Conservation (phyloP, 495 filamentous ascomycete species). For the Penicillium lividum region DNA sequence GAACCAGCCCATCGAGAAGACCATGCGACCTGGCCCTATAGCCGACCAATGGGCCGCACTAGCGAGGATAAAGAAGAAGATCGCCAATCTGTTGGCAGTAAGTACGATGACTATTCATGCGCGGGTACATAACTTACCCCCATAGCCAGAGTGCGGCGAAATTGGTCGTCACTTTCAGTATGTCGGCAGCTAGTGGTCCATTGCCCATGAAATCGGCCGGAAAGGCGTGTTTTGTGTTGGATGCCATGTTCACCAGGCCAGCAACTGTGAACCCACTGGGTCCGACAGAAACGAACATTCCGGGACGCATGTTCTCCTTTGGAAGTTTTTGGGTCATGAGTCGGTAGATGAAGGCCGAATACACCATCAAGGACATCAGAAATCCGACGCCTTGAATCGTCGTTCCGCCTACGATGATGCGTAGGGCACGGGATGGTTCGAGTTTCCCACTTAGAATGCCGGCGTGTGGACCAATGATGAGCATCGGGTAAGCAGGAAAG, state of each 20-base stretch:
- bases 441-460: slow-evolving; percentile 58
- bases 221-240: slow-evolving; percentile 42
- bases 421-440: slow-evolving; percentile 50
- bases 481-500: slow-evolving; percentile 84
- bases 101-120: background rate
- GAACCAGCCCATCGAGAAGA: slow-evolving; percentile 87
- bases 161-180: slow-evolving; percentile 55
- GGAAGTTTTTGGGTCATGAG: slow-evolving; percentile 92
- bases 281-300: slow-evolving; percentile 84
- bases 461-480: slow-evolving; percentile 77
- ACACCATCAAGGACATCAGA: slow-evolving; percentile 81
- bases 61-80: slow-evolving; percentile 85
- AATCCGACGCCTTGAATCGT: slow-evolving; percentile 83
- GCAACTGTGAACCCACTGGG: slow-evolving; percentile 78
- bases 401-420: slow-evolving; percentile 69
- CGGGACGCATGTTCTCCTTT: slow-evolving; percentile 70
- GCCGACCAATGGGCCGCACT: slow-evolving; percentile 77
- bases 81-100: slow-evolving; percentile 56
- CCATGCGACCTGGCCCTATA: slow-evolving; percentile 60
- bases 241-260: slow-evolving; percentile 63
- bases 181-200: slow-evolving; percentile 53
- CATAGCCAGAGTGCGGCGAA: slow-evolving; percentile 78
- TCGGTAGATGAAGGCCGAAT: slow-evolving; percentile 81
- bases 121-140: slow-evolving; percentile 48
- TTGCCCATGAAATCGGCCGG: slow-evolving; percentile 61